Percentiles rank a stretch among this genome's conserved stretches.
phyloP scores from a whole-genome alignment of 2,329 filamentous ascomycete species.

The Plectosphaerella cucumerina region DNA sequence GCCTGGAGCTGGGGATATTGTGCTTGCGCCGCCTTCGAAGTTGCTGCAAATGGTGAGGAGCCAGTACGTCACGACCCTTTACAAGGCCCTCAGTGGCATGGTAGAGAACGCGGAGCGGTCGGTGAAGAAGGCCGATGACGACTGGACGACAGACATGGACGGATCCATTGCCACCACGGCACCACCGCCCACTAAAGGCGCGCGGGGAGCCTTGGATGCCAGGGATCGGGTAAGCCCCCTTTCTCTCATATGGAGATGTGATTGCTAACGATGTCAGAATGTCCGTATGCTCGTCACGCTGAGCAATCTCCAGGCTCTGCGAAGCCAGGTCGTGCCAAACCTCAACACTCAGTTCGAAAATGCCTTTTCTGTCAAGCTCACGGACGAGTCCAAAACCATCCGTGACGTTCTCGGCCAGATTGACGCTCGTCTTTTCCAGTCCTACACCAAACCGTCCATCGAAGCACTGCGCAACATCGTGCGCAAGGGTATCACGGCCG shows the following conservation, averaged over 20 bases:
- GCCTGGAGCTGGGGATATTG: slow-evolving; percentile 69
- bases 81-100: slow-evolving; percentile 91
- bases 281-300: slow-evolving; percentile 91
- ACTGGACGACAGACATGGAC: slow-evolving; percentile 50
- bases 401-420: slow-evolving; percentile 88
- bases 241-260: not conserved
- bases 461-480: slow-evolving; percentile 67
- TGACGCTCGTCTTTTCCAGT: slow-evolving; percentile 84
- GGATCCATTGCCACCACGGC: slow-evolving; percentile 29
- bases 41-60: slow-evolving; percentile 84
- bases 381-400: slow-evolving; percentile 89
- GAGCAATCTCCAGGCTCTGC: slow-evolving; percentile 83
- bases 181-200: slow-evolving; percentile 30
- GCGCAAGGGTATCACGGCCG: slow-evolving; percentile 63
- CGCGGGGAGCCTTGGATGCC: slow-evolving; percentile 47
- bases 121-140: slow-evolving; percentile 58
- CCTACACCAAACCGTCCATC: slow-evolving; percentile 79
- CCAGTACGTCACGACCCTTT: slow-evolving; percentile 90
- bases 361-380: slow-evolving; percentile 88
- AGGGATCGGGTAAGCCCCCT: slow-evolving; percentile 48
- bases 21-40: slow-evolving; percentile 81
- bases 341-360: slow-evolving; percentile 93
- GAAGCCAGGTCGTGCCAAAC: slow-evolving; percentile 75
- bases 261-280: slow-evolving; percentile 51
- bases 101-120: slow-evolving; percentile 90